Conservation (phyloP, 2,329 filamentous ascomycete genomes). For the Cercospora berteroae region DNA sequence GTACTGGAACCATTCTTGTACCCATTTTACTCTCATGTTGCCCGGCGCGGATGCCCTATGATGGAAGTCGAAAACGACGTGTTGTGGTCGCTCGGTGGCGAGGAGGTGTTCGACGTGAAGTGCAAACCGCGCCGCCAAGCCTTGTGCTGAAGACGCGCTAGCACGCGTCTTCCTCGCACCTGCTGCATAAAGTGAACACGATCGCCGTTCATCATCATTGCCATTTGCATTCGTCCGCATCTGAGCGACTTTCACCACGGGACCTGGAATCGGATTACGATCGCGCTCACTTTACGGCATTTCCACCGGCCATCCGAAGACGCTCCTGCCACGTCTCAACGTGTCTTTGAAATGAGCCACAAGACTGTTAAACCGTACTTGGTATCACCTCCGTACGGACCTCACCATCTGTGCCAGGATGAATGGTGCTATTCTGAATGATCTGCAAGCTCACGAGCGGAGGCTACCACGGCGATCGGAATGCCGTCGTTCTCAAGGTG, state of each 20-base stretch:
- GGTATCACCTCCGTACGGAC: neutral
- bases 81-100: neutral
- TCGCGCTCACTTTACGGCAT: neutral
- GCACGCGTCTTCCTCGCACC: neutral
- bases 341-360: neutral
- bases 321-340: neutral
- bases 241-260: neutral
- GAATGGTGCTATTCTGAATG: neutral
- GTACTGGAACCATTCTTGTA: constrained; percentile 29
- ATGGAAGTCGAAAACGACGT: neutral
- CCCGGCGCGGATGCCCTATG: neutral
- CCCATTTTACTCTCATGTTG: constrained; percentile 29
- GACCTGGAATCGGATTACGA: neutral
- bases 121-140: neutral
- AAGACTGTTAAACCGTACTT: neutral
- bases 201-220: neutral
- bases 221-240: neutral
- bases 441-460: neutral
- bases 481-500: neutral
- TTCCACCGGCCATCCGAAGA: neutral
- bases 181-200: neutral
- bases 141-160: neutral
- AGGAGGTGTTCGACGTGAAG: neutral
- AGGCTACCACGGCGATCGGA: neutral
- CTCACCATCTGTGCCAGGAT: neutral